Evolutionary conservation across 2,329 filamentous ascomycete species (phyloP).

Genomic region (Aspergillus latus): DNA sequence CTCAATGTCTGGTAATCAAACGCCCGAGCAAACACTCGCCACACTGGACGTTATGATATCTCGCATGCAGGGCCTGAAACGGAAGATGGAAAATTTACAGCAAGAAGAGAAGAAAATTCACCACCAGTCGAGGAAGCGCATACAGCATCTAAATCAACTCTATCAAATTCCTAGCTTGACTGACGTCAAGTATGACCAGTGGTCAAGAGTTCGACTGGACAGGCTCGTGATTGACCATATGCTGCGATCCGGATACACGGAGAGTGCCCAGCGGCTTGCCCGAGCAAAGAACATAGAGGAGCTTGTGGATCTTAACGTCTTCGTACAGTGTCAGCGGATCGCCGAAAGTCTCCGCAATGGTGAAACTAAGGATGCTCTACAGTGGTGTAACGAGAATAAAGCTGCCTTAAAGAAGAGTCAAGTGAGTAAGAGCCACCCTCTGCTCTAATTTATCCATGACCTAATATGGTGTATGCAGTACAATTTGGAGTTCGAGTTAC

Average conservation of each 20-base stretch:
- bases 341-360: constrained; percentile 68
- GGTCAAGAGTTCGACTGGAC: constrained; percentile 79
- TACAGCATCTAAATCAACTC: constrained; percentile 77
- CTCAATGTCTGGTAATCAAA: constrained; percentile 62
- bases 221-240: constrained; percentile 90
- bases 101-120: constrained; percentile 79
- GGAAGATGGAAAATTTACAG: constrained; percentile 75
- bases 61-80: constrained; percentile 81
- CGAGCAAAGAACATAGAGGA: constrained; percentile 72
- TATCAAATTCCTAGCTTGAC: constrained; percentile 77
- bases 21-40: constrained; percentile 70
- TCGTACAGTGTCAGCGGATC: constrained; percentile 77
- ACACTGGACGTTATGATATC: constrained; percentile 81
- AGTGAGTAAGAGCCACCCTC: constrained; percentile 47
- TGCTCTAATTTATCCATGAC: neutral
- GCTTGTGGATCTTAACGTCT: constrained; percentile 85
- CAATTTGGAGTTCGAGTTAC: constrained; percentile 87
- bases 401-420: constrained; percentile 86
- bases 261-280: constrained; percentile 74
- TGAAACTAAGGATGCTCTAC: constrained; percentile 74
- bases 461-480: constrained; percentile 50
- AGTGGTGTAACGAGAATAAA: constrained; percentile 93
- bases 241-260: constrained; percentile 75
- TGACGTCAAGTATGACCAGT: constrained; percentile 90
- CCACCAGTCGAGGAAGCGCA: constrained; percentile 70